Conservation (phyloP, 495 filamentous ascomycete genomes). For the Penicillium canariense region DNA sequence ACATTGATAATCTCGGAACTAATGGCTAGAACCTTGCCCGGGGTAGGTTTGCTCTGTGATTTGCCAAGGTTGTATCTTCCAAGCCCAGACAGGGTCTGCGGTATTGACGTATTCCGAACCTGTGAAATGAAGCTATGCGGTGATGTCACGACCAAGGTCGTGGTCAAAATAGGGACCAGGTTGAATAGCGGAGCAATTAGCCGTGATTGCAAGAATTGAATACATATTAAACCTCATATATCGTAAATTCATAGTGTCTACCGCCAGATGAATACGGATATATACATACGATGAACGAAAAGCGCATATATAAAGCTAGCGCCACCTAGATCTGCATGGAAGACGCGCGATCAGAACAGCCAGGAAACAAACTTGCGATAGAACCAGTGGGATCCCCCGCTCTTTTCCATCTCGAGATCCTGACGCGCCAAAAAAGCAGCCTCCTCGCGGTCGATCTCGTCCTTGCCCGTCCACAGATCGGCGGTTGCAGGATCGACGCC, state of each 20-base stretch:
- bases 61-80: too few species aligned
- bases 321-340: not conserved
- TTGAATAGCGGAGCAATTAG: too few species aligned
- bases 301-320: not conserved
- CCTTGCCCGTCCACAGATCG: conserved; percentile 72
- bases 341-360: conserved; percentile 52
- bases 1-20: too few species aligned
- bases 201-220: too few species aligned
- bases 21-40: too few species aligned
- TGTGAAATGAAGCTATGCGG: too few species aligned
- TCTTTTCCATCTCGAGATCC: conserved; percentile 44
- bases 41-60: too few species aligned
- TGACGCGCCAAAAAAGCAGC: conserved; percentile 60
- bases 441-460: conserved; percentile 71
- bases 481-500: conserved; percentile 55
- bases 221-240: not conserved
- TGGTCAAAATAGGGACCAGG: too few species aligned
- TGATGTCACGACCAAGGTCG: too few species aligned
- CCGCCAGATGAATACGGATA: not conserved
- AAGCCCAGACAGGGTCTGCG: too few species aligned
- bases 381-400: conserved; percentile 46
- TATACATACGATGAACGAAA: not conserved
- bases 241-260: conserved; percentile 1
- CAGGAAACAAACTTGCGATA: conserved; percentile 64
- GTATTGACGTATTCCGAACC: too few species aligned